phyloP scores from a whole-genome alignment of 2,329 filamentous ascomycete genomes.

The Colletotrichum neosansevieriae region DNA sequence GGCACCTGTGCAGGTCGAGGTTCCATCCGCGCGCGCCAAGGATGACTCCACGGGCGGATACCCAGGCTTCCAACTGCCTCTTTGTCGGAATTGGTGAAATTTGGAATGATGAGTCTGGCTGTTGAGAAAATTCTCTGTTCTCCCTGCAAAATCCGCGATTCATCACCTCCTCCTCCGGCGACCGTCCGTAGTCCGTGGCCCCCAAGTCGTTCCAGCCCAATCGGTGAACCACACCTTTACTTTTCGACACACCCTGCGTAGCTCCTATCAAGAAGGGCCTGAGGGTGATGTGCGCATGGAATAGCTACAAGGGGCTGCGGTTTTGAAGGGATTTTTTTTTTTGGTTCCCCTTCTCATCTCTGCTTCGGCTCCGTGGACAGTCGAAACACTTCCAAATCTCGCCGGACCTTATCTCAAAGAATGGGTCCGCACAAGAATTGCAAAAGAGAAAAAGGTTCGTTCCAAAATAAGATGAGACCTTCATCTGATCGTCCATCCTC shows the following conservation, averaged over 20 bases:
- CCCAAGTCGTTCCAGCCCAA: background rate
- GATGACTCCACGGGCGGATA: constrained; percentile 3
- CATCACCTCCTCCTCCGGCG: background rate
- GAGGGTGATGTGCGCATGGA: constrained; percentile 29
- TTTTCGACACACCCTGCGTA: constrained; percentile 10
- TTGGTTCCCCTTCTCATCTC: too few relatives aligned
- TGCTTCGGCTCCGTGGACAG: background rate
- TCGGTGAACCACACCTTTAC: too few relatives aligned
- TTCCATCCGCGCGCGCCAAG: constrained; percentile 17
- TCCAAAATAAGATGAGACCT: constrained; percentile 28
- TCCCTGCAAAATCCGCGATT: constrained; percentile 3
- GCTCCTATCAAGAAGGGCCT: background rate
- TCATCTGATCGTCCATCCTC: constrained; percentile 5
- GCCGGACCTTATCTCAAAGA: background rate
- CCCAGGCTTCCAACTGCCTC: constrained; percentile 18
- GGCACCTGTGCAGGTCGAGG: background rate
- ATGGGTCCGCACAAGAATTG: background rate
- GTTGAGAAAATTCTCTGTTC: constrained; percentile 5
- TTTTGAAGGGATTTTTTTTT: background rate
- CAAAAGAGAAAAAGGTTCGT: background rate
- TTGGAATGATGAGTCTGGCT: background rate
- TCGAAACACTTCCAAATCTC: background rate
- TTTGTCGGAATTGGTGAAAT: background rate
- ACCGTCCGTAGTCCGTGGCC: background rate
- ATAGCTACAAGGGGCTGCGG: background rate